Evolutionary conservation across 2,329 filamentous ascomycete genomes (phyloP).

Genomic region (Sporothrix pseudoabietina): DNA sequence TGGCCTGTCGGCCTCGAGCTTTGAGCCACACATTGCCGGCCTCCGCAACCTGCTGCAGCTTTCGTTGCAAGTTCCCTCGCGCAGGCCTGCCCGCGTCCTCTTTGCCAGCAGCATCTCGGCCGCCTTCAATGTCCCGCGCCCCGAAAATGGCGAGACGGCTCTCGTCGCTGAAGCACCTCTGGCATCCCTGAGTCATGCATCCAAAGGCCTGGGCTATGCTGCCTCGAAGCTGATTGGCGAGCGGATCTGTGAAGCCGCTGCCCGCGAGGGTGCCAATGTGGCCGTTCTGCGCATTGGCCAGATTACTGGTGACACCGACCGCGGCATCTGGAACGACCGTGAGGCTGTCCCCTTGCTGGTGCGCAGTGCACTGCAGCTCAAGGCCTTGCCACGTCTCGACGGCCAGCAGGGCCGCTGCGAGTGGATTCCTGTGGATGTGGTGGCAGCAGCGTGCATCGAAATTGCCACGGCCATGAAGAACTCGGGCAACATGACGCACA

Average conservation of each 20-base stretch:
- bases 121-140: conserved; percentile 28
- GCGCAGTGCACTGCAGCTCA: conserved; percentile 48
- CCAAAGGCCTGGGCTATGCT: conserved; percentile 29
- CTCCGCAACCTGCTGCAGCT: conserved; percentile 47
- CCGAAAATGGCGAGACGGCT: background rate
- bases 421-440: conserved; percentile 52
- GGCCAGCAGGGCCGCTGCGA: conserved; percentile 43
- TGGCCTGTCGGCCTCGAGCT: conserved; percentile 50
- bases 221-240: conserved; percentile 33
- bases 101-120: conserved; percentile 35
- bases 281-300: conserved; percentile 54
- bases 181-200: background rate
- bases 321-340: conserved; percentile 54
- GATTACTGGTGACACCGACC: conserved; percentile 51
- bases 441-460: conserved; percentile 47
- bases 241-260: conserved; percentile 31
- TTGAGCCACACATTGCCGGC: conserved; percentile 50
- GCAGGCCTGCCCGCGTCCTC: conserved; percentile 29
- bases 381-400: conserved; percentile 49
- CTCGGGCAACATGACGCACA: background rate
- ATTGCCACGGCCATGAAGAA: conserved; percentile 36
- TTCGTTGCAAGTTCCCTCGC: conserved; percentile 33
- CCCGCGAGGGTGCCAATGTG: conserved; percentile 30
- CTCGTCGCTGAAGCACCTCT: conserved; percentile 28
- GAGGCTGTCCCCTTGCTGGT: conserved; percentile 58